Percentiles rank a stretch among this genome's conserved stretches.
phyloP scores from a whole-genome alignment of 2,329 filamentous ascomycete species.

The Aureobasidium pullulans region DNA sequence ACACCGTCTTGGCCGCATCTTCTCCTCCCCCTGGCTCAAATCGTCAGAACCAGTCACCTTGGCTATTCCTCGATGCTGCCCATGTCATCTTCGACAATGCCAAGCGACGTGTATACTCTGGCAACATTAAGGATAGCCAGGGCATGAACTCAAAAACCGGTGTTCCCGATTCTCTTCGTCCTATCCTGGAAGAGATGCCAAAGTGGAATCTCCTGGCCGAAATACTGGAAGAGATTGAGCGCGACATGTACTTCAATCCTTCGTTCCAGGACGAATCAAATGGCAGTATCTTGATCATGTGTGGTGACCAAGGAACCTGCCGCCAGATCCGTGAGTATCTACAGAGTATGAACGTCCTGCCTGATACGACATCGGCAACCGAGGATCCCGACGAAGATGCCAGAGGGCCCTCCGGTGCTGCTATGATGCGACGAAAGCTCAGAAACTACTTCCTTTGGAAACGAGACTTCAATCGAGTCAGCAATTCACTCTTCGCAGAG shows the following conservation, averaged over 20 bases:
- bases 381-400: conserved; percentile 46
- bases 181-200: conserved; percentile 86
- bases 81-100: conserved; percentile 91
- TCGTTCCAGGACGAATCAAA: conserved; percentile 72
- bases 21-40: conserved; percentile 82
- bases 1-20: conserved; percentile 87
- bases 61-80: conserved; percentile 91
- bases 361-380: conserved; percentile 28
- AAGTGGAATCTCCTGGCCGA: conserved; percentile 91
- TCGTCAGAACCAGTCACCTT: conserved; percentile 82
- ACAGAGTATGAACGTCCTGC: conserved; percentile 76
- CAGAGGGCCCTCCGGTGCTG: conserved; percentile 53
- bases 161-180: conserved; percentile 57
- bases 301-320: conserved; percentile 76
- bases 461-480: conserved; percentile 78
- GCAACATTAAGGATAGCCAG: conserved; percentile 56
- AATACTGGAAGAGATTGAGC: conserved; percentile 86
- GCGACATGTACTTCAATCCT: conserved; percentile 79
- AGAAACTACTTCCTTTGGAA: conserved; percentile 89
- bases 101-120: conserved; percentile 77
- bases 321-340: conserved; percentile 85
- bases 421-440: conserved; percentile 85
- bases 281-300: conserved; percentile 93
- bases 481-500: conserved; percentile 66
- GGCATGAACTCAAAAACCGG: conserved; percentile 41